Evolutionary conservation across 2,329 filamentous ascomycete genomes (phyloP).

Genomic region (Exophiala dermatitidis): DNA sequence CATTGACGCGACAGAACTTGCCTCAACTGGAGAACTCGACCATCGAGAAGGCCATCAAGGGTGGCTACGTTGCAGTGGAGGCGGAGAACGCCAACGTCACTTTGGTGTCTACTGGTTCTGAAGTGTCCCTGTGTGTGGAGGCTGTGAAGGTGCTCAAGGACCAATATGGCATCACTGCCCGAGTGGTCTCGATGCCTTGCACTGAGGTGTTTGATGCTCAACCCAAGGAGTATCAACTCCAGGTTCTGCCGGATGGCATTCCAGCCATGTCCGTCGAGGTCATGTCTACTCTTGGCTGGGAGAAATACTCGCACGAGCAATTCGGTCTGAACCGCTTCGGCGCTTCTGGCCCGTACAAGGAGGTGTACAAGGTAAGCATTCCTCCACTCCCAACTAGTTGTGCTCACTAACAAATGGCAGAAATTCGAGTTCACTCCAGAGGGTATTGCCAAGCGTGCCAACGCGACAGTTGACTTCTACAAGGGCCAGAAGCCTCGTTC

Average conservation of each 20-base stretch:
- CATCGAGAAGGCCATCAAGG: conserved; percentile 84
- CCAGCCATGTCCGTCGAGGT: conserved; percentile 90
- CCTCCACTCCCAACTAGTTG: background rate
- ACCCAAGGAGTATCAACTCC: conserved; percentile 88
- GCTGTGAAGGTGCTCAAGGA: conserved; percentile 85
- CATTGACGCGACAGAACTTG: conserved; percentile 94
- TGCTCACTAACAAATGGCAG: conserved; percentile 45
- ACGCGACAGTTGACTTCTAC: conserved; percentile 93
- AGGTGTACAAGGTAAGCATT: conserved; percentile 76
- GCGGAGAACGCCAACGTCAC: conserved; percentile 77
- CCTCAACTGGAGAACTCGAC: conserved; percentile 93
- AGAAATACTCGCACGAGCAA: conserved; percentile 98
- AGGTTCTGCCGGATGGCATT: conserved; percentile 87
- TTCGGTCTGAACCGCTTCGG: conserved; percentile 99
- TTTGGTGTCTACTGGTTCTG: conserved; percentile 89
- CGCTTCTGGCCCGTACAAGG: conserved; percentile 93
- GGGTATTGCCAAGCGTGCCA: conserved; percentile 89
- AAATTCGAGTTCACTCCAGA: conserved; percentile 99
- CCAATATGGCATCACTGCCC: conserved; percentile 77
- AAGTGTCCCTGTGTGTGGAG: conserved; percentile 89
- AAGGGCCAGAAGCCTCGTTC: conserved; percentile 92
- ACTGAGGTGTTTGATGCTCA: conserved; percentile 95
- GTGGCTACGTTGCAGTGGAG: conserved; percentile 86
- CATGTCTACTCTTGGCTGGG: conserved; percentile 96
- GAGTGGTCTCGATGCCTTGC: conserved; percentile 93